These are phyloP conservation scores for Cordyceps farinosa DNA, from an alignment of 2,329 filamentous ascomycete genomes.

Conservation along the genomic window DNA sequence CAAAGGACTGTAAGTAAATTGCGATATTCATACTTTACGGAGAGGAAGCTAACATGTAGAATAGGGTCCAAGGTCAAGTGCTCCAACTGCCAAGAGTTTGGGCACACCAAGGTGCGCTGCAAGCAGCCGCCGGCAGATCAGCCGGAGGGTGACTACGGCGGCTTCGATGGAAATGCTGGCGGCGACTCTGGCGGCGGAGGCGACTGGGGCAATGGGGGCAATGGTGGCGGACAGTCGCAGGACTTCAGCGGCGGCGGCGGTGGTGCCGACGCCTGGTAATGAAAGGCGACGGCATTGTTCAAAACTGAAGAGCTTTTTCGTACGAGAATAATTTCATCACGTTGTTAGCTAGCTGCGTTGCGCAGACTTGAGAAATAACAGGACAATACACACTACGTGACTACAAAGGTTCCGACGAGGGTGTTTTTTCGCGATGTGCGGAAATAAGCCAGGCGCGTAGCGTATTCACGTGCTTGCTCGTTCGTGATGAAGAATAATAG, in stretches of 20 bases:
- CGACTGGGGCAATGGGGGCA: not conserved
- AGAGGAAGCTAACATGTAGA: slow-evolving; percentile 21
- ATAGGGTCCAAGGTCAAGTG: slow-evolving; percentile 40
- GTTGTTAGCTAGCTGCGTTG: no score
- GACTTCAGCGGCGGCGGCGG: not conserved
- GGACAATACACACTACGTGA: no score
- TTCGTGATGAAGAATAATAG: no score
- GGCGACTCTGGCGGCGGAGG: not conserved
- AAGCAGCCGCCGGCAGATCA: slow-evolving; percentile 28
- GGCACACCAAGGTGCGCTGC: slow-evolving; percentile 39
- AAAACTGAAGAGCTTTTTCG: not conserved
- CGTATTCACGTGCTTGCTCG: no score
- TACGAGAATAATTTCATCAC: not conserved
- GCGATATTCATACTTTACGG: not conserved
- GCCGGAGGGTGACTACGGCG: not conserved
- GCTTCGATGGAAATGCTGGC: slow-evolving; percentile 7
- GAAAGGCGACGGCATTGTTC: not conserved
- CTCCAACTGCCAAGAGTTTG: slow-evolving; percentile 36
- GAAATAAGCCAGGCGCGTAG: no score
- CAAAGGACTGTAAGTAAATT: slow-evolving; percentile 37
- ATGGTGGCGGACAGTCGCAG: not conserved
- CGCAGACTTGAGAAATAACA: no score
- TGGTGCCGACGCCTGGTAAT: not conserved
- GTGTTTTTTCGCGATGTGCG: no score
- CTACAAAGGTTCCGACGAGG: no score